A percentile compares a stretch with the other conserved stretches of the same genome.
Conservation (phyloP, 179 eudicot species). For the Patellifolia procumbens region DNA sequence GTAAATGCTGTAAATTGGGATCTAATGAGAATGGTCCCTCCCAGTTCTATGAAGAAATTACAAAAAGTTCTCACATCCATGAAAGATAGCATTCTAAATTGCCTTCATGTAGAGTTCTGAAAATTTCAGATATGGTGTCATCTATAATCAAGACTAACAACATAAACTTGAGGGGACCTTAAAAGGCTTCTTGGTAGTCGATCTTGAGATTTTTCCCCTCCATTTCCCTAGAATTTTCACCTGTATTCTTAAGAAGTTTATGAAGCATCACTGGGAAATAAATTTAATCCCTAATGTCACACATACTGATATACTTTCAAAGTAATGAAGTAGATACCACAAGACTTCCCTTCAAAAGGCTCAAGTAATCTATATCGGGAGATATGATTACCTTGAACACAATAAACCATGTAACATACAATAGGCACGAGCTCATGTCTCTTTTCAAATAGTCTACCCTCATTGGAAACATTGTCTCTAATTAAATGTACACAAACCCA, state of each 20-base stretch:
- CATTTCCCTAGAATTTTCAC: neutral
- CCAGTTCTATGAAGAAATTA: neutral
- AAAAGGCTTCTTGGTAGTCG: neutral
- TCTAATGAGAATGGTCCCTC: neutral
- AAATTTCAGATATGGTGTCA: neutral
- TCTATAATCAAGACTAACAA: neutral
- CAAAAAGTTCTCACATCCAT: neutral
- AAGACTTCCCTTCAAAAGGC: neutral
- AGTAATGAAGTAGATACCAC: neutral
- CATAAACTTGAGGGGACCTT: neutral
- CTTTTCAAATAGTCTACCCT: neutral
- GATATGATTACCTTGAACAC: neutral
- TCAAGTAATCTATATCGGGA: neutral
- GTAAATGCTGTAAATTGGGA: neutral
- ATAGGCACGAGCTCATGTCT: neutral
- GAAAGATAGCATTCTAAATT: neutral
- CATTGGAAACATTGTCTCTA: neutral
- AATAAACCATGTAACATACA: neutral
- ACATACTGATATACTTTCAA: neutral
- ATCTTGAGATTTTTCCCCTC: too few relatives aligned
- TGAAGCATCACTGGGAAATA: neutral
- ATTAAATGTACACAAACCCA: neutral
- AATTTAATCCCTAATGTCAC: neutral
- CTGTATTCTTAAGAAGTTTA: neutral
- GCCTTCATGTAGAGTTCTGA: neutral